phyloP scores from a whole-genome alignment of 305 asterid species.

The Rubia peregrina region DNA sequence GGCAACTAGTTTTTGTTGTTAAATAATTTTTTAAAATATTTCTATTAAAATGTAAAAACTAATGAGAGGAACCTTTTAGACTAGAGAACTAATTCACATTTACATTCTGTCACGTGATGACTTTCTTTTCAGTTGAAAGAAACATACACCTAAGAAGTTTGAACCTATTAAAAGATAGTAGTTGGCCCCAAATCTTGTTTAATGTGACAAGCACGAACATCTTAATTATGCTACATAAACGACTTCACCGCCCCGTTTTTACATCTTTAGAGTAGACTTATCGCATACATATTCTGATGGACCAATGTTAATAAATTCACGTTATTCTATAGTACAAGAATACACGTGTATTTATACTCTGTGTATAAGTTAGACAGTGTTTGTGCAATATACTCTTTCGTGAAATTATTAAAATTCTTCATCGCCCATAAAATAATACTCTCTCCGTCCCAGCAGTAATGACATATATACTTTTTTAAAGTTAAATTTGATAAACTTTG shows the following conservation, averaged over 20 bases:
- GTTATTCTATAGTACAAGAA: background rate
- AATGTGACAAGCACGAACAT: conserved; percentile 1
- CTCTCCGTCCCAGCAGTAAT: too few species aligned
- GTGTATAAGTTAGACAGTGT: too few species aligned
- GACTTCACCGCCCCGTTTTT: too few species aligned
- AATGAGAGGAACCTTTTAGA: too few species aligned
- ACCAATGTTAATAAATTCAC: background rate
- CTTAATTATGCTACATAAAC: too few species aligned
- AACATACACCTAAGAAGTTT: background rate
- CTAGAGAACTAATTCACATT: too few species aligned
- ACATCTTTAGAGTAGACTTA: background rate
- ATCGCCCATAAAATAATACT: too few species aligned
- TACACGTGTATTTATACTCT: background rate
- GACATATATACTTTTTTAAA: too few species aligned
- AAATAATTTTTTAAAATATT: too few species aligned
- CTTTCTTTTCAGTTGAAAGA: background rate
- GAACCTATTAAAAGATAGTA: conserved; percentile 3
- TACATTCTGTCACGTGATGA: background rate
- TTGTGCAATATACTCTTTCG: background rate
- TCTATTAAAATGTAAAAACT: too few species aligned
- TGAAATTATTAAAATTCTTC: background rate
- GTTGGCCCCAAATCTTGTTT: background rate
- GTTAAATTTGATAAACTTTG: too few species aligned
- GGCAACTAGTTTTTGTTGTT: too few species aligned
- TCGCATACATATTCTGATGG: background rate